These are phyloP conservation scores for Monoraphidium neglectum DNA, from an alignment of 139 green algal species.

Conservation along the genomic window DNA sequence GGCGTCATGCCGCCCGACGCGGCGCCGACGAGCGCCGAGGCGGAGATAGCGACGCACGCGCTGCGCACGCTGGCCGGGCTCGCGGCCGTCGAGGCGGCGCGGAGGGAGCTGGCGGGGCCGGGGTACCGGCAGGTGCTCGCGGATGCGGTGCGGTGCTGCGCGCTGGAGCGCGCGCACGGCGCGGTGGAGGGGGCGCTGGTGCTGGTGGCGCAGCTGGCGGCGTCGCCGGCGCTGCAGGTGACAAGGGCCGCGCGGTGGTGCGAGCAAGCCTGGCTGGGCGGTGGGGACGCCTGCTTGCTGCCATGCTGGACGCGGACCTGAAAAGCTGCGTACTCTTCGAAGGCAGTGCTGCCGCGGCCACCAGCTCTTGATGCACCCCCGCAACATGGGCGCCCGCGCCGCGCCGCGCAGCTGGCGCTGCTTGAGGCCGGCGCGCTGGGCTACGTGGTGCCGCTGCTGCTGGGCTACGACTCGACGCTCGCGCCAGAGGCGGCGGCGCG, in stretches of 20 bases:
- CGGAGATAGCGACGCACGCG: constrained; percentile 56
- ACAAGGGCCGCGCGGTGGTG: not conserved
- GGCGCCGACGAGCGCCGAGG: constrained; percentile 37
- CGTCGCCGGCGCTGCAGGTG: constrained; percentile 51
- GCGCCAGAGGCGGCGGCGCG: constrained; percentile 21
- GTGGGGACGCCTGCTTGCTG: not conserved
- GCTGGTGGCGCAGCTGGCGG: constrained; percentile 56
- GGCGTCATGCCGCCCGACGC: constrained; percentile 60
- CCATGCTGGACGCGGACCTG: too few species aligned
- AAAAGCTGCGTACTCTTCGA: too few species aligned
- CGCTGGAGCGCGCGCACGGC: constrained; percentile 53
- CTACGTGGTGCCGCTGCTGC: constrained; percentile 76
- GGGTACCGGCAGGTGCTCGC: constrained; percentile 25
- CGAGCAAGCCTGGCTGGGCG: not conserved
- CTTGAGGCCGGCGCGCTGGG: constrained; percentile 62
- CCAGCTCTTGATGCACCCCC: too few species aligned
- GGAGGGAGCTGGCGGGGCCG: constrained; percentile 43
- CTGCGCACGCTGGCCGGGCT: constrained; percentile 75
- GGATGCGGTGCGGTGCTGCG: constrained; percentile 51
- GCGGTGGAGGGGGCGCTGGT: constrained; percentile 82
- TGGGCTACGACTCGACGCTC: constrained; percentile 79
- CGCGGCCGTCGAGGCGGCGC: constrained; percentile 53
- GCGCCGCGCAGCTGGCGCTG: constrained; percentile 44
- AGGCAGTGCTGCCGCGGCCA: too few species aligned
- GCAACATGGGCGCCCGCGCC: too few species aligned